These are phyloP conservation scores for Pleurotus tuber-regium DNA, from an alignment of 768 basidiomycete genomes.

Conservation along the genomic window DNA sequence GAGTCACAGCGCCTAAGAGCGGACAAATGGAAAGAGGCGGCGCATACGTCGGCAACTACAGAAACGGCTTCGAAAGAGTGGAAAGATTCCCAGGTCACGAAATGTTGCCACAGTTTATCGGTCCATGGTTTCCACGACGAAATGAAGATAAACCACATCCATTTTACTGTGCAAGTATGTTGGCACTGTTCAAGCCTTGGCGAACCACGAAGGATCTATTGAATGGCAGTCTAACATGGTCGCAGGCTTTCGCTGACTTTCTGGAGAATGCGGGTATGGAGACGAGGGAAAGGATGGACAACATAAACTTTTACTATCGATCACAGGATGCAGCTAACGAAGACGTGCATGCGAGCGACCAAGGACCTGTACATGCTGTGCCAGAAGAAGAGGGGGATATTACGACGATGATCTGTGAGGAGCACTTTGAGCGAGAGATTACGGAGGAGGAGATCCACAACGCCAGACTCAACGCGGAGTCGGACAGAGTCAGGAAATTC, in stretches of 20 bases:
- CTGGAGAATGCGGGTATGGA: not conserved
- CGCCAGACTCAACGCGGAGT: not conserved
- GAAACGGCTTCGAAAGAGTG: no score
- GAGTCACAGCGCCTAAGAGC: no score
- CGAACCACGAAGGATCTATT: not conserved
- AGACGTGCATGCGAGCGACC: not conserved
- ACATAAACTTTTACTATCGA: constrained; percentile 13
- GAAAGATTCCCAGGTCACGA: no score
- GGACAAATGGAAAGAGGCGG: no score
- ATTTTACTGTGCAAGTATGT: constrained; percentile 31
- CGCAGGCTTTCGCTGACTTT: constrained; percentile 11
- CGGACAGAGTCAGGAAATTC: not conserved
- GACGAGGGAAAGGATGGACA: constrained; percentile 1
- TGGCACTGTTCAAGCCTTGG: constrained; percentile 17
- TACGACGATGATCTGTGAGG: no score
- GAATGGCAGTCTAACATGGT: not conserved
- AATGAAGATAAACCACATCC: constrained; percentile 20
- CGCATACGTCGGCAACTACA: no score
- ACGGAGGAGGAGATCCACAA: no score
- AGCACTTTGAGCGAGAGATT: no score
- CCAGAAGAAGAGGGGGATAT: not conserved
- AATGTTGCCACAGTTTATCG: constrained; percentile 34
- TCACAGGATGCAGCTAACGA: constrained; percentile 10
- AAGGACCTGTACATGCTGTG: constrained; percentile 26
- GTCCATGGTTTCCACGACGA: constrained; percentile 28